Evolutionary conservation across 2,329 filamentous ascomycete genomes (phyloP).

Genomic region (Exutisphaerella laricina): DNA sequence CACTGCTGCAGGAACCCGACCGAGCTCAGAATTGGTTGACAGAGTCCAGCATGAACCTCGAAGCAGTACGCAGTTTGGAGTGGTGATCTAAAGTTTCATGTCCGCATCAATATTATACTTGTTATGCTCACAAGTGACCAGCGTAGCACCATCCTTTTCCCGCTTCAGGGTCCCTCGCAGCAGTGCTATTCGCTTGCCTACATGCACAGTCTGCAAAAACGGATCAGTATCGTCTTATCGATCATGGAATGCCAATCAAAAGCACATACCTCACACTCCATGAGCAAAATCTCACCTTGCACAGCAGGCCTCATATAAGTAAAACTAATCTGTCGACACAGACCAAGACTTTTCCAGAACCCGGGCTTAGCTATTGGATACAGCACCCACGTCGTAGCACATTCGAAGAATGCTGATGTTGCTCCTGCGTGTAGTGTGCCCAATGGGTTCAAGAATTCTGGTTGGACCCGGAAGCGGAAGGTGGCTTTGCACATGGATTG

Average conservation of each 20-base stretch:
- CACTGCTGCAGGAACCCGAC: too few relatives aligned
- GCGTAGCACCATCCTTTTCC: conserved; percentile 19
- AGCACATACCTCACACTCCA: conserved; percentile 23
- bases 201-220: conserved; percentile 26
- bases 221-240: too few relatives aligned
- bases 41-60: too few relatives aligned
- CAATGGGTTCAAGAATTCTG: conserved; percentile 22
- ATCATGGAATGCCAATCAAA: too few relatives aligned
- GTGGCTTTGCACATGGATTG: conserved; percentile 11
- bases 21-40: too few relatives aligned
- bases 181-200: conserved; percentile 21
- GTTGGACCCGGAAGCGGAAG: conserved; percentile 19
- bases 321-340: conserved; percentile 19
- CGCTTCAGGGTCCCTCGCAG: conserved; percentile 22
- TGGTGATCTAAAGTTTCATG: conserved; percentile 18
- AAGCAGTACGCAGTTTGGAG: too few relatives aligned
- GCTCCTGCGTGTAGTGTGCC: conserved; percentile 21
- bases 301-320: conserved; percentile 21
- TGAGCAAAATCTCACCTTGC: conserved; percentile 18
- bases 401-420: conserved; percentile 22
- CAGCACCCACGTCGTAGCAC: conserved; percentile 18
- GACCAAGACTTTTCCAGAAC: conserved; percentile 19
- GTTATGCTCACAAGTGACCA: conserved; percentile 25
- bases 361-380: conserved; percentile 15
- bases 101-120: conserved; percentile 25